Evolutionary conservation across 441 rosid genomes (phyloP), one percentile per base, ranked within the genome.

Genomic region (Euphorbia neoarborescens): DNA sequence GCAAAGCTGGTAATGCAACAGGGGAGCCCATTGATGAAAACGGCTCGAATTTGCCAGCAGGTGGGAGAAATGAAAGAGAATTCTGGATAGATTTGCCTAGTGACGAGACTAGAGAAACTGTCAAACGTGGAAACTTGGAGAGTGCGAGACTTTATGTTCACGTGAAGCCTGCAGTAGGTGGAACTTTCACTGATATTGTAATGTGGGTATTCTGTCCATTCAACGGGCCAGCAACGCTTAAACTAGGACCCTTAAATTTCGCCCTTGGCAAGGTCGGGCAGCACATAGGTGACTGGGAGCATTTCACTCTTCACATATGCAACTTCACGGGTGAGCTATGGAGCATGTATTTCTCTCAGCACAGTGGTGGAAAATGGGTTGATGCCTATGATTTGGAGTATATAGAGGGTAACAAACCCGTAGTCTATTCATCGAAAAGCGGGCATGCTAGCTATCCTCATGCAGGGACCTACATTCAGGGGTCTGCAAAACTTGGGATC

Each of bases 281-380:
- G 80, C 96, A 93, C 75, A 88, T 91, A 8, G 86, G 91, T 22
- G 97, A 91, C 51, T 91, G 96, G 96, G 98, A 91, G 77, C 97
- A 93, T 77, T 86, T 87, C 77, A 93, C 98, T 66, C 89, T 90
- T 65, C 81, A 97, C 1, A 77, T 89, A 75, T 75, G 91, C 84
- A 93, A 89, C 85, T 89, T 89, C 66, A 82, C 82, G 0, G 93
- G 94, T 44, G 93, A 85, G 77, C 89, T 91, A 2, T 79, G 86
- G 85, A 81, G 87, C 60, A 50, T 88, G 62, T 92, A 89, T 81
- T 89, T 89, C 82, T 92, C 98, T 13, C 98, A 92, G 76, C 96
- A 91, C 80, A 89, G 96, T 32, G 91, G 90, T 3, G 98, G 98
- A 7, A 77, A 85, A 65, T 91, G 96, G 97, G 79, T 88, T 19